These are phyloP conservation scores for Botrytis cinerea DNA, from an alignment of 2,329 filamentous ascomycete species.

Conservation along the genomic window DNA sequence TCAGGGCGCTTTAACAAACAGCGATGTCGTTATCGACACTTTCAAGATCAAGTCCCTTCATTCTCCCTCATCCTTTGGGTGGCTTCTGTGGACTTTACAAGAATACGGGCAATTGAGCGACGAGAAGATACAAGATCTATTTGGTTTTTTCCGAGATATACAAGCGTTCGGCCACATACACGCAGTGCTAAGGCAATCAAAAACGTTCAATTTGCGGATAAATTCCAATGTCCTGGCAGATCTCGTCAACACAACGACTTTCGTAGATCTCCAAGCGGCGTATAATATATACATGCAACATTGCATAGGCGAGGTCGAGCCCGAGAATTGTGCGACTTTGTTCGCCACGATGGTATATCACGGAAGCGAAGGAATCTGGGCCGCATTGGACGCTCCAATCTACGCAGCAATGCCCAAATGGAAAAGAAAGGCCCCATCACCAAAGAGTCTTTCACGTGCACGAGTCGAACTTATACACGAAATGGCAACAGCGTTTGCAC, in stretches of 20 bases:
- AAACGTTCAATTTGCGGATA: not conserved
- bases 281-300: constrained; percentile 21
- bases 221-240: not conserved
- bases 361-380: constrained; percentile 30
- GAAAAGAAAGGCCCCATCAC: not conserved
- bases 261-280: not conserved
- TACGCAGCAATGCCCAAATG: constrained; percentile 16
- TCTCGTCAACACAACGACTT: constrained; percentile 1
- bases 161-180: not conserved
- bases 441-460: constrained; percentile 26
- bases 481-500: constrained; percentile 39
- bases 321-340: constrained; percentile 27
- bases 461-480: constrained; percentile 31
- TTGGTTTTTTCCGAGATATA: constrained; percentile 10
- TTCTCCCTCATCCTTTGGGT: not conserved
- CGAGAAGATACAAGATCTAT: constrained; percentile 26
- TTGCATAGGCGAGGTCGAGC: constrained; percentile 24
- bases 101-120: constrained; percentile 21
- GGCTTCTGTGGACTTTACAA: constrained; percentile 10
- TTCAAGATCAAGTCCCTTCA: constrained; percentile 1
- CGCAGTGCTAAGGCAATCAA: constrained; percentile 6
- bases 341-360: constrained; percentile 33
- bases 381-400: constrained; percentile 30
- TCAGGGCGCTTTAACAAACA: constrained; percentile 25
- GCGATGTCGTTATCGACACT: constrained; percentile 22